A percentile compares a stretch with the other conserved stretches of the same genome.
phyloP scores from a whole-genome alignment of 164 flowering plant species.

The Tetrastigma voinierianum region DNA sequence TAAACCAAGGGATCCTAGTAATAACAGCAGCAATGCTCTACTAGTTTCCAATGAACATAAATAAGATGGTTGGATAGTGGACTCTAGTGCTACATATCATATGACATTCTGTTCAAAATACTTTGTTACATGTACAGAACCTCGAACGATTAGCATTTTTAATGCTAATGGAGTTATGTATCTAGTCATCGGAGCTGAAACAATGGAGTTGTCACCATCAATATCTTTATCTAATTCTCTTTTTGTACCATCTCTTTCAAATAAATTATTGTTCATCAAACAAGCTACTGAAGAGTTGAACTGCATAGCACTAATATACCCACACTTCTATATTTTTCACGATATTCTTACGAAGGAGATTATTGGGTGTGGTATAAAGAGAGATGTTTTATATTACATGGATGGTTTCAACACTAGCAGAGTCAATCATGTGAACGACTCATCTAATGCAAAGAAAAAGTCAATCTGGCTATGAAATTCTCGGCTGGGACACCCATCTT shows the following conservation, averaged over 20 bases:
- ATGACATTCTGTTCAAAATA: neutral
- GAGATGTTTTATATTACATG: neutral
- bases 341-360: neutral
- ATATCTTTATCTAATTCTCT: neutral
- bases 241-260: no score
- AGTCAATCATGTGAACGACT: neutral
- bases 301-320: neutral
- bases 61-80: constrained; percentile 1
- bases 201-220: neutral
- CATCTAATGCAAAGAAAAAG: neutral
- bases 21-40: neutral
- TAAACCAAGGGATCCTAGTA: neutral
- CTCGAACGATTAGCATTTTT: neutral
- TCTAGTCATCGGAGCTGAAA: neutral
- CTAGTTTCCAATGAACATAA: neutral
- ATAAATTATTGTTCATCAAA: neutral
- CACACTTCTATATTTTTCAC: neutral
- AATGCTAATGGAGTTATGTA: constrained; percentile 3
- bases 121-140: neutral
- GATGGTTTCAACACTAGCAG: neutral
- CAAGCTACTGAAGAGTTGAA: neutral
- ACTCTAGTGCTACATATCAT: neutral
- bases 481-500: neutral
- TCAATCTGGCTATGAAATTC: neutral
- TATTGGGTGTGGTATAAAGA: neutral